A percentile compares a stretch with the other conserved stretches of the same genome.
These are phyloP conservation scores for Phytophthora vignae DNA, from an alignment of 352 stramenopile species.

Conservation along the genomic window DNA sequence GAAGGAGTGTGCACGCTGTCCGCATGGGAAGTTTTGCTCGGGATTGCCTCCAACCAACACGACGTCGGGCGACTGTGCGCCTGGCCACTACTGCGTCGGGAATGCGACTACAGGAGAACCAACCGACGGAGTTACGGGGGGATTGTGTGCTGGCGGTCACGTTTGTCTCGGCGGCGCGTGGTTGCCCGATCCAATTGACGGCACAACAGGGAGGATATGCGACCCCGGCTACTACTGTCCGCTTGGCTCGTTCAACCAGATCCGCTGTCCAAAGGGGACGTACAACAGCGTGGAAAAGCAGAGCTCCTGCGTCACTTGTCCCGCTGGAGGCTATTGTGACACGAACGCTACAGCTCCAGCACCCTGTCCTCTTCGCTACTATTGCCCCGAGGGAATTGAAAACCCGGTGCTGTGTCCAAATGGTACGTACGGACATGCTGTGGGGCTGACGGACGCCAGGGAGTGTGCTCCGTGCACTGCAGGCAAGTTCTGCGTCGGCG, in stretches of 20 bases:
- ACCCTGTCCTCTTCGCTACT: slow-evolving; percentile 72
- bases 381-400: slow-evolving; percentile 62
- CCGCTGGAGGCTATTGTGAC: slow-evolving; percentile 72
- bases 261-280: slow-evolving; percentile 70
- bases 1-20: slow-evolving; percentile 62
- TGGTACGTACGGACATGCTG: slow-evolving; percentile 78
- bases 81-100: slow-evolving; percentile 74
- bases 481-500: slow-evolving; percentile 83
- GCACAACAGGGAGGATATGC: slow-evolving; percentile 60
- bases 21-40: slow-evolving; percentile 85
- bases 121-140: slow-evolving; percentile 53
- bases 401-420: slow-evolving; percentile 72
- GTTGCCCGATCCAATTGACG: slow-evolving; percentile 59
- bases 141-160: slow-evolving; percentile 58
- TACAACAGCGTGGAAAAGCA: slow-evolving; percentile 72
- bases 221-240: slow-evolving; percentile 77
- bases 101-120: slow-evolving; percentile 51
- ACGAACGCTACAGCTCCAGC: slow-evolving; percentile 60
- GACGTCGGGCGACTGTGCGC: slow-evolving; percentile 66
- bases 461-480: slow-evolving; percentile 77
- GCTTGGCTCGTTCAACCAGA: slow-evolving; percentile 54
- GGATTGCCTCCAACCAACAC: slow-evolving; percentile 56
- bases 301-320: slow-evolving; percentile 55
- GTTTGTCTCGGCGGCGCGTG: slow-evolving; percentile 74
- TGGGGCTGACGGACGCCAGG: slow-evolving; percentile 45